phyloP scores from a whole-genome alignment of 2,329 filamentous ascomycete genomes.

The Pseudogymnoascus sp. region DNA sequence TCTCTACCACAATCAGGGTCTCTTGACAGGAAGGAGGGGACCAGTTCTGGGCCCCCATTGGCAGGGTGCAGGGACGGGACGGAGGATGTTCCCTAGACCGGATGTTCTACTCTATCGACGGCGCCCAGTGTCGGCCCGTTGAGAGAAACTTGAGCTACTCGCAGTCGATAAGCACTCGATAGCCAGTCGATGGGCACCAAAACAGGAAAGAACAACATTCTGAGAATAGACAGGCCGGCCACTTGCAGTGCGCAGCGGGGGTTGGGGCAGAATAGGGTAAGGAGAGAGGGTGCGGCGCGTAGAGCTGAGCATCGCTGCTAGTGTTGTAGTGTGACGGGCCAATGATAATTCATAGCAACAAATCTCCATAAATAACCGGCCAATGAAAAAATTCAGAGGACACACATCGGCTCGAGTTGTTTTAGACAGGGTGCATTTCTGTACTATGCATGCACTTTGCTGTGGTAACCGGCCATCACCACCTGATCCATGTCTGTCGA shows the following conservation, averaged over 20 bases:
- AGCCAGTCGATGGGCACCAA: background rate
- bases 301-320: background rate
- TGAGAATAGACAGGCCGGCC: background rate
- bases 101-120: background rate
- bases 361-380: background rate
- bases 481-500: background rate
- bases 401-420: background rate
- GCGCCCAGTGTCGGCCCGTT: background rate
- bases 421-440: background rate
- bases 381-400: background rate
- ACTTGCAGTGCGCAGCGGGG: background rate
- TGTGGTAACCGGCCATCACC: background rate
- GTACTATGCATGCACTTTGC: background rate
- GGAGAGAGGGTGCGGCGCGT: background rate
- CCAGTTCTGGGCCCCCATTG: background rate
- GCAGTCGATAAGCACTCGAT: background rate
- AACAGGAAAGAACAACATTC: background rate
- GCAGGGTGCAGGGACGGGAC: background rate
- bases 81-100: background rate
- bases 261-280: background rate
- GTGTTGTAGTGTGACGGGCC: background rate
- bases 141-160: background rate
- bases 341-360: background rate
- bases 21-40: background rate
- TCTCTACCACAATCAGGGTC: background rate